A percentile compares a stretch with the other conserved stretches of the same genome.
phyloP scores from a whole-genome alignment of 129 eudicot species.

The Scalesia atractyloides region DNA sequence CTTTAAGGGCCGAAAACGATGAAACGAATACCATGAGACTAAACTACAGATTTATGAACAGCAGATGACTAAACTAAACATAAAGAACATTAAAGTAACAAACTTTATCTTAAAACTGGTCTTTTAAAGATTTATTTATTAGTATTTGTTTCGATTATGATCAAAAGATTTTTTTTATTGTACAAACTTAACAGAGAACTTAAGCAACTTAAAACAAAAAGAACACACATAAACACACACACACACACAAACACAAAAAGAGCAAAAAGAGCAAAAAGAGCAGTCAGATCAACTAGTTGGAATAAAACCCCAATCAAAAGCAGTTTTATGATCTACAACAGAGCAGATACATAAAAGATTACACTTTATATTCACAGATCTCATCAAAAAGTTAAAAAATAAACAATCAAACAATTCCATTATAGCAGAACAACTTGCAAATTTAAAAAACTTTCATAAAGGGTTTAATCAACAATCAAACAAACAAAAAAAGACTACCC shows the following conservation, averaged over 20 bases:
- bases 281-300: slow-evolving; percentile 23
- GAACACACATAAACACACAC: not conserved
- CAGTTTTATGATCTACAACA: slow-evolving; percentile 20
- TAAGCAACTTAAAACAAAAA: not conserved
- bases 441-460: not conserved
- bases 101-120: not conserved
- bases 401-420: not conserved
- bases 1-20: not conserved
- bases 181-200: not conserved
- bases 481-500: not conserved
- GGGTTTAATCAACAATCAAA: slow-evolving; percentile 1
- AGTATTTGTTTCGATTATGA: not conserved
- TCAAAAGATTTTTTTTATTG: not conserved
- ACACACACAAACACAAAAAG: slow-evolving; percentile 1
- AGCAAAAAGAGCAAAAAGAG: not conserved
- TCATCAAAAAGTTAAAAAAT: slow-evolving; percentile 22
- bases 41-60: not conserved
- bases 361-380: slow-evolving; percentile 27
- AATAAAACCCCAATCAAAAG: not conserved
- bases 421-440: slow-evolving; percentile 12
- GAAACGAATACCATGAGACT: slow-evolving; percentile 15
- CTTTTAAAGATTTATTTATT: not conserved
- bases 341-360: slow-evolving; percentile 17
- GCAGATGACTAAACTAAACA: not conserved
- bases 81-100: not conserved